Evolutionary conservation across 495 filamentous ascomycete genomes (phyloP), one percentile per base, ranked within the genome.

Genomic region (Rostrohypoxylon terebratum): DNA sequence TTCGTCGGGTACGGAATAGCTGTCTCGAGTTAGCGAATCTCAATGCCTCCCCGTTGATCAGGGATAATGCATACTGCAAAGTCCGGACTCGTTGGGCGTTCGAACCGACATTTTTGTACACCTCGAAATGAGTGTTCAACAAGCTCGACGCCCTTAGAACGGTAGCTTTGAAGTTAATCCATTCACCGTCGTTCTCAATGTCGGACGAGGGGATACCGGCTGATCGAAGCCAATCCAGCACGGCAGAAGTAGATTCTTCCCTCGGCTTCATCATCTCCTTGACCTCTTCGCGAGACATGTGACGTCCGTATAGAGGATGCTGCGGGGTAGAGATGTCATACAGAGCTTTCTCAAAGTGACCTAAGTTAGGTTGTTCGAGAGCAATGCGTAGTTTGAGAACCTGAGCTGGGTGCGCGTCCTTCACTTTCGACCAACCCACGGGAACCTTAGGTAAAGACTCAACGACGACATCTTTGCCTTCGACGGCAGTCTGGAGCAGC

Each of bases 281-380:
- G 54, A 90, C 76, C 67, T 88, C 82, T 18, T 88, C 83, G n/a
- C 84, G 82, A 59, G 83, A 86, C 82, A 93, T 84, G 64, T 92
- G 87, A 53, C 86, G 77, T 1, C 91, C 91, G 76, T 93, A 93
- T 3, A 77, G 81, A 2, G 82, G 77, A 68, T 90, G 84, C 3
- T 81, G 82, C 3, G 91, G 91, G 3, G 87, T 89, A 16, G 89
- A 89, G 33, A 93, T 81, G 8, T 90, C 85, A 34, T 89, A 80
- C 21, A 92, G 83, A 18, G 79, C 84, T 63, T 88, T 80, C 75
- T 93, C 89, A 42, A 93, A 88, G 11, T 83, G 77, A 7, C 72
- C 81, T 21, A 82, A 78, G 38, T 86, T 86, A 28, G 85, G 80
- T 66, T 88, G 85, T 25, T 81, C 72, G 4, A 90, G 74, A 7